A percentile compares a stretch with the other conserved stretches of the same genome.
These are phyloP conservation scores for Withania somnifera DNA, from an alignment of 305 asterid species.

Conservation along the genomic window DNA sequence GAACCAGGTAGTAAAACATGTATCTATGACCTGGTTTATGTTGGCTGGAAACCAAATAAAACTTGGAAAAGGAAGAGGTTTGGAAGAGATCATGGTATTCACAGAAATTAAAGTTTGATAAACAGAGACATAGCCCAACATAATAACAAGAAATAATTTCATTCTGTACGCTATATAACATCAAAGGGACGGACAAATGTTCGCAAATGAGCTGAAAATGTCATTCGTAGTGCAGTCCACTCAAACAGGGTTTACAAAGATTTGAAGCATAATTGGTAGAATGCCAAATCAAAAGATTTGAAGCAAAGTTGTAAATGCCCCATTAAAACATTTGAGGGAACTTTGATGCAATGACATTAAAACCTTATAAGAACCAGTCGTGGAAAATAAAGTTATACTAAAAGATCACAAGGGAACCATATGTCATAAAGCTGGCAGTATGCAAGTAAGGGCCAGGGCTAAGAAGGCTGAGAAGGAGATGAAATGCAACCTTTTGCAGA, in stretches of 20 bases:
- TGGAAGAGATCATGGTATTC: too few species aligned
- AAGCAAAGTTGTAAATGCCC: background rate
- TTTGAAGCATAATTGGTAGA: background rate
- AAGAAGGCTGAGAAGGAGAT: background rate
- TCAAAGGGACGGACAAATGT: background rate
- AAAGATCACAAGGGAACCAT: background rate
- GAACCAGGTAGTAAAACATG: background rate
- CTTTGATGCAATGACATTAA: background rate
- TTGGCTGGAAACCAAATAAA: background rate
- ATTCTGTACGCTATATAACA: background rate
- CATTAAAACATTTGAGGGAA: background rate
- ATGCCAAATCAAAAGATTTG: background rate
- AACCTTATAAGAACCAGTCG: background rate
- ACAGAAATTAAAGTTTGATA: too few species aligned
- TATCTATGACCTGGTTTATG: background rate
- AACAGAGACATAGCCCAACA: background rate
- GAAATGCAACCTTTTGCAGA: background rate
- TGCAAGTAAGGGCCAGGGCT: background rate
- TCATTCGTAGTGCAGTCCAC: background rate
- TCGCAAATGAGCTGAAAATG: background rate
- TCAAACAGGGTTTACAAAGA: background rate
- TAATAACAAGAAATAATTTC: background rate
- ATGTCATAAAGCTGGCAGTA: background rate
- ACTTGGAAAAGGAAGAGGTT: background rate
- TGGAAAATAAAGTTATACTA: background rate